Evolutionary conservation across 352 stramenopile genomes (phyloP).

Genomic region (Pythium aphanidermatum): DNA sequence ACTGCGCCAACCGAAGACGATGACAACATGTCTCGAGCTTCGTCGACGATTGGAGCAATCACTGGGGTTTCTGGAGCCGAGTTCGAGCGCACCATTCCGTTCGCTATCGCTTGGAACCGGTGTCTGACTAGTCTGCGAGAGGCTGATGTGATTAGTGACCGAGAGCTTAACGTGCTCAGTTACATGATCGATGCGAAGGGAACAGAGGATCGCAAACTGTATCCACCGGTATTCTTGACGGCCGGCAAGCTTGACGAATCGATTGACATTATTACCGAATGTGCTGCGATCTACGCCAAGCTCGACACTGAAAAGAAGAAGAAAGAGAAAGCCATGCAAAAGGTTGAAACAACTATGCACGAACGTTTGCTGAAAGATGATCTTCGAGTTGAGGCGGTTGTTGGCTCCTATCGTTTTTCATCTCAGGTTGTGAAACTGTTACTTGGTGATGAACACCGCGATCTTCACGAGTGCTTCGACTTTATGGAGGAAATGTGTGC

Average conservation of each 20-base stretch:
- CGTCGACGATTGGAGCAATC: slow-evolving; percentile 56
- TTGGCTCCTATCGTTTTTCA: slow-evolving; percentile 81
- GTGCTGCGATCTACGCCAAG: slow-evolving; percentile 69
- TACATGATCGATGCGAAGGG: slow-evolving; percentile 82
- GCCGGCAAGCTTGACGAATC: slow-evolving; percentile 80
- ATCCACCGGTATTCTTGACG: slow-evolving; percentile 73
- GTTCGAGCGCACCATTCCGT: slow-evolving; percentile 78
- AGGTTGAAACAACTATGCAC: slow-evolving; percentile 77
- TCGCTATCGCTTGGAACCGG: slow-evolving; percentile 83
- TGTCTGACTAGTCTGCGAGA: slow-evolving; percentile 66
- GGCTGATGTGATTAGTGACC: slow-evolving; percentile 75
- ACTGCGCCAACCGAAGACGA: slow-evolving; percentile 56
- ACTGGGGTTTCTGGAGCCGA: slow-evolving; percentile 67
- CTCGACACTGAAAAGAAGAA: slow-evolving; percentile 82
- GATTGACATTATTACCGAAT: slow-evolving; percentile 78
- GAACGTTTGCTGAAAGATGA: slow-evolving; percentile 80
- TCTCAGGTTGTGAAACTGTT: slow-evolving; percentile 73
- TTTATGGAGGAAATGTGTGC: slow-evolving; percentile 80
- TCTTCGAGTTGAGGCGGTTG: slow-evolving; percentile 61
- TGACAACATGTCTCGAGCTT: slow-evolving; percentile 32
- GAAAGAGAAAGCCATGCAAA: slow-evolving; percentile 80
- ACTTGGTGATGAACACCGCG: slow-evolving; percentile 76
- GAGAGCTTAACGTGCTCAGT: slow-evolving; percentile 75
- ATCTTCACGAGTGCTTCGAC: slow-evolving; percentile 76
- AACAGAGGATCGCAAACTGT: slow-evolving; percentile 62